Conservation (phyloP, 495 filamentous ascomycete genomes). For the Aspergillus steynii region DNA sequence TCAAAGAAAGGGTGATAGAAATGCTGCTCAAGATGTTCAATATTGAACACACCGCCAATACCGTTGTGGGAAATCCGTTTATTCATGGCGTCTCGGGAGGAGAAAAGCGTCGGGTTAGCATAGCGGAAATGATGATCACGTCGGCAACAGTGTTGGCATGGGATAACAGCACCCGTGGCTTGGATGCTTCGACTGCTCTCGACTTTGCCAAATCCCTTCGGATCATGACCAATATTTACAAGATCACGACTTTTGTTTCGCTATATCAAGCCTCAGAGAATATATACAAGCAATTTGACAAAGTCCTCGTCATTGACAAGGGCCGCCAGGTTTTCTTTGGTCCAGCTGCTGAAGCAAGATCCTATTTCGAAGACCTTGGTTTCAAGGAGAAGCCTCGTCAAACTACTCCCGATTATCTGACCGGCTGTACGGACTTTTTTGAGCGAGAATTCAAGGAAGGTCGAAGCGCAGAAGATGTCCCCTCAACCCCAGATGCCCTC, state of each 20-base stretch:
- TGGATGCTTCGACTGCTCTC: conserved; percentile 81
- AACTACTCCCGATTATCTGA: conserved; percentile 85
- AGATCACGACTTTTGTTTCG: conserved; percentile 76
- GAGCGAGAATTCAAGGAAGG: conserved; percentile 75
- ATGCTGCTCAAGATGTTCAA: conserved; percentile 85
- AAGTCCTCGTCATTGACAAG: conserved; percentile 78
- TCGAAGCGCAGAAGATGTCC: conserved; percentile 59
- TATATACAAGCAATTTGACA: conserved; percentile 86
- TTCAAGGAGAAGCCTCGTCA: conserved; percentile 77
- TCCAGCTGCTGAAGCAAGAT: conserved; percentile 62
- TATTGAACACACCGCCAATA: conserved; percentile 79
- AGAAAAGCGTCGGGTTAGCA: conserved; percentile 66
- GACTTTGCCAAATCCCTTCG: conserved; percentile 71
- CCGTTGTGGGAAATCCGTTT: conserved; percentile 77
- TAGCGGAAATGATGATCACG: conserved; percentile 64
- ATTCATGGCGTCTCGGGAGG: conserved; percentile 85
- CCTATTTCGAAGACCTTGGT: conserved; percentile 81
- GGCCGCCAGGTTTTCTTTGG: conserved; percentile 84
- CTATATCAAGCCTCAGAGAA: conserved; percentile 83
- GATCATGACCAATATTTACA: conserved; percentile 76
- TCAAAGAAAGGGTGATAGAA: conserved; percentile 68
- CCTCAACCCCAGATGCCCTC: conserved; percentile 63
- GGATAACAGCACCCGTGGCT: conserved; percentile 83
- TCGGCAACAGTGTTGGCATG: conserved; percentile 72
- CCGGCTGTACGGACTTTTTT: conserved; percentile 79